Base-by-base conservation (phyloP, 1,284 basidiomycete species). In the Heterobasidion annosum region DNA sequence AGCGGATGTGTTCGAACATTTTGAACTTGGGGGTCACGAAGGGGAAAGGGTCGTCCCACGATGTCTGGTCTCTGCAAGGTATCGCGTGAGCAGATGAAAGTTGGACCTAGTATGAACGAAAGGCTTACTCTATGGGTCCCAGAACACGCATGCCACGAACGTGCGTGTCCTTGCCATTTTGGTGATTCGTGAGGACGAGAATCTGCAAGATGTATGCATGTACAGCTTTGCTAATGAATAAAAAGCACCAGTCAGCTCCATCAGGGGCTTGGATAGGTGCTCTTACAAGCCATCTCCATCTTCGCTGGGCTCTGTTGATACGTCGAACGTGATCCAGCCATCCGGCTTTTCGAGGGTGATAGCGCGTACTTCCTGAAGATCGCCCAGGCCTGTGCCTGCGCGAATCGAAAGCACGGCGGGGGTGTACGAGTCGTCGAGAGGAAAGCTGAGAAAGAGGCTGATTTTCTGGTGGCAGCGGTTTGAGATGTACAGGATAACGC, bases 91-190 rank as follows among this genome's bases (percentile, higher is more conserved):
- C 7, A 25, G n/a, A 3, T 47, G 10, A n/a, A 2, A 7, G 47
- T 18, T 10, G 25, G 48, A 45, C 35, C 5, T 44, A 32, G 35
- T 9, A 37, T 43, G 6, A 33, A 48, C 13, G 16, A 33, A 34
- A 51, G 6, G 75, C 87, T 58, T 65, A 93, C 93, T 87, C 85
- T 7, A 82, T 67, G 2, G 93, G 90, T 0, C 94, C 96, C 57
- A 93, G 84, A 19, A 98, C 80, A 52, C 81, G 83, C 45, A 99
- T 69, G 1, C 94, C 93, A 16, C 97, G 83, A 13, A 99, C 89
- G 70, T 99, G 97, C 8, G 97, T 99, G 70, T 99, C 97, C 68
- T 99, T 99, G 3, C 97, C 97, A 62, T 96, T 98, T 79, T 97
- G 88, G 65, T 99, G 94, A 66, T 99, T 99, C 18, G 90, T 86